Evolutionary conservation across 176 grass and related monocot genomes (phyloP).

Genomic region (Lolium perenne): DNA sequence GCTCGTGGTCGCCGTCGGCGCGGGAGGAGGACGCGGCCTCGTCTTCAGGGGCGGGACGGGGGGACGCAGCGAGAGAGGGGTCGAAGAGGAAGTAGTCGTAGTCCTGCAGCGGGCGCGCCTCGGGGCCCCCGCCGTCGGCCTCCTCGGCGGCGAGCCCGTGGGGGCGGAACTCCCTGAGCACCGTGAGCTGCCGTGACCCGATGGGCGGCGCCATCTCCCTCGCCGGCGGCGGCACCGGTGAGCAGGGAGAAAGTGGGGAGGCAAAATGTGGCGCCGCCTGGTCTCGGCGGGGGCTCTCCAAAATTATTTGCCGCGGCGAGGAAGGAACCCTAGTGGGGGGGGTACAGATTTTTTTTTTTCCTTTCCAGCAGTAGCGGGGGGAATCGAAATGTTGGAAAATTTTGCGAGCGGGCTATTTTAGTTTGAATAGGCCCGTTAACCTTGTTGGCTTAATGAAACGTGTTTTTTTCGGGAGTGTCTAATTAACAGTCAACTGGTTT

Average conservation of each 20-base stretch:
- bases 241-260: neutral
- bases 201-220: slow-evolving; percentile 42
- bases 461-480: too few species aligned
- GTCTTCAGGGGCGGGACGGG: slow-evolving; percentile 29
- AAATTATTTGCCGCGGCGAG: slow-evolving; percentile 33
- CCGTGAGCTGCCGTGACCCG: slow-evolving; percentile 65
- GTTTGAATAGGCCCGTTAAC: slow-evolving; percentile 12
- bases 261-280: neutral
- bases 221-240: neutral
- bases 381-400: neutral
- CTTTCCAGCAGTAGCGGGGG: neutral
- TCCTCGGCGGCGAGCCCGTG: slow-evolving; percentile 74
- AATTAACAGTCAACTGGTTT: too few species aligned
- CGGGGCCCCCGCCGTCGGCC: slow-evolving; percentile 58
- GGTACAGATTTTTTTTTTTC: neutral
- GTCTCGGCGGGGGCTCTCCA: neutral
- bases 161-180: slow-evolving; percentile 86
- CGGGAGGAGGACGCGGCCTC: slow-evolving; percentile 42
- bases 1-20: slow-evolving; percentile 86
- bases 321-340: slow-evolving; percentile 34
- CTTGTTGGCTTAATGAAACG: neutral
- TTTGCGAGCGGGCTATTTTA: neutral
- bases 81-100: slow-evolving; percentile 88
- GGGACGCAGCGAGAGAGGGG: slow-evolving; percentile 52
- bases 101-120: slow-evolving; percentile 52